Evolutionary conservation across 257 asterid genomes (phyloP).

Genomic region (Solanum gracilifrons): DNA sequence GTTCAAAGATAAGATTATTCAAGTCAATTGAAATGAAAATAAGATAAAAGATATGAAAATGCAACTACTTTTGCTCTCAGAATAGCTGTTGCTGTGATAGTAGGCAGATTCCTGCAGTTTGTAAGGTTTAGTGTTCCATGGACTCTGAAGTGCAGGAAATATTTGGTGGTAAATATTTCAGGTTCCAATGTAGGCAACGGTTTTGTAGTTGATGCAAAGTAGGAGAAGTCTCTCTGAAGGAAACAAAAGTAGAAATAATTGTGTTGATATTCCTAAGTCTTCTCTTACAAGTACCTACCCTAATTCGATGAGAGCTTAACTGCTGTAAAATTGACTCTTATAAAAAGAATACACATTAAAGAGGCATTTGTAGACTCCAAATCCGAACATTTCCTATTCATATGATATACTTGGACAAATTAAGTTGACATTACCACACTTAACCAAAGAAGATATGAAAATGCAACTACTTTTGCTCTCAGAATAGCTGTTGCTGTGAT

Average conservation of each 20-base stretch:
- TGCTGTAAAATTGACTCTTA: neutral
- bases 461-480: neutral
- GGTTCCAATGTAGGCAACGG: neutral
- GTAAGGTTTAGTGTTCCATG: neutral
- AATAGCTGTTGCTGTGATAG: neutral
- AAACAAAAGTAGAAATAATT: neutral
- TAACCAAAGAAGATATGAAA: neutral
- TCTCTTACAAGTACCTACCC: neutral
- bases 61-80: neutral
- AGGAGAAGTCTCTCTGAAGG: neutral
- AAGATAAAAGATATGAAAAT: neutral
- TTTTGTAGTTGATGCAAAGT: neutral
- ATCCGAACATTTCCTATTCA: neutral
- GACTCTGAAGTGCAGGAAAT: neutral
- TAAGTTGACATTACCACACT: neutral
- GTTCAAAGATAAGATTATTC: neutral
- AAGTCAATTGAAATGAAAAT: neutral
- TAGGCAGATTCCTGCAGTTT: neutral
- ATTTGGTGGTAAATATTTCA: neutral
- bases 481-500: neutral
- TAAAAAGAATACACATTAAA: neutral
- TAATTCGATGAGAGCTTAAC: neutral
- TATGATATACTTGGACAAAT: neutral
- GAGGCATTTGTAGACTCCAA: neutral
- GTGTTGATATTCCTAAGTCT: neutral